A percentile compares a stretch with the other conserved stretches of the same genome.
These are phyloP conservation scores for Sherardia arvensis DNA, from an alignment of 257 asterid genomes.

Conservation along the genomic window DNA sequence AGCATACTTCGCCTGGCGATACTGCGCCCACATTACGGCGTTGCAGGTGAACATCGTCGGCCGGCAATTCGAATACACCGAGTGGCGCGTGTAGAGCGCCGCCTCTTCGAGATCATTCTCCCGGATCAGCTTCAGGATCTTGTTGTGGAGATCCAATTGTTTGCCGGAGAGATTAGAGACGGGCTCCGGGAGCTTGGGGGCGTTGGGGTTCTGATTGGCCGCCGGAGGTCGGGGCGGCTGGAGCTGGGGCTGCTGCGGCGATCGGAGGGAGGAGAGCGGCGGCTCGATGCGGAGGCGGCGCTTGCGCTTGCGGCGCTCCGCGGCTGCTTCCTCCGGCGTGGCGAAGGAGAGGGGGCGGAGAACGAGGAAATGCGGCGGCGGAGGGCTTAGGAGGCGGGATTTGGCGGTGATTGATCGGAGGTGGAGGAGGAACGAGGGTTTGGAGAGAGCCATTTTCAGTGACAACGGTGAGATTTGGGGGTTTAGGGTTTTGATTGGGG, in stretches of 20 bases:
- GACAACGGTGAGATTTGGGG: constrained; percentile 6
- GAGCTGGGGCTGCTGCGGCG: constrained; percentile 39
- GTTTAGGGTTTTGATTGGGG: constrained; percentile 7
- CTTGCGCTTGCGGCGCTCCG: constrained; percentile 81
- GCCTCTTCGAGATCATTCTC: constrained; percentile 92
- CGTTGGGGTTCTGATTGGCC: constrained; percentile 51
- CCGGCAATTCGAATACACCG: constrained; percentile 80
- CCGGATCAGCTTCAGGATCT: constrained; percentile 65
- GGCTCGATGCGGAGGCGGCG: constrained; percentile 88
- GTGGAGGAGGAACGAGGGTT: constrained; percentile 43
- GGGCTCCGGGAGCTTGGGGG: constrained; percentile 85
- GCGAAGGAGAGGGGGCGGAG: constrained; percentile 76
- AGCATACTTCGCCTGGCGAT: constrained; percentile 65
- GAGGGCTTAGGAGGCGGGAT: constrained; percentile 14
- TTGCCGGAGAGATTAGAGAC: constrained; percentile 62
- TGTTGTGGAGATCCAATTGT: constrained; percentile 68
- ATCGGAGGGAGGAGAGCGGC: constrained; percentile 58
- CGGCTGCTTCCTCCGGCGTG: constrained; percentile 94
- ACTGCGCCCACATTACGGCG: constrained; percentile 78
- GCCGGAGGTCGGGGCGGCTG: constrained; percentile 29
- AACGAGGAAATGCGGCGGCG: constrained; percentile 25
- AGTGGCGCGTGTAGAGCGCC: constrained; percentile 86
- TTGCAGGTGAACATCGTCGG: constrained; percentile 85
- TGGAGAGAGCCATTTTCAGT: constrained; percentile 68
- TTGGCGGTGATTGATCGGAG: constrained; percentile 39